Base-by-base conservation (phyloP, 2,329 filamentous ascomycete species). In the Trichophyton schoenleinii region DNA sequence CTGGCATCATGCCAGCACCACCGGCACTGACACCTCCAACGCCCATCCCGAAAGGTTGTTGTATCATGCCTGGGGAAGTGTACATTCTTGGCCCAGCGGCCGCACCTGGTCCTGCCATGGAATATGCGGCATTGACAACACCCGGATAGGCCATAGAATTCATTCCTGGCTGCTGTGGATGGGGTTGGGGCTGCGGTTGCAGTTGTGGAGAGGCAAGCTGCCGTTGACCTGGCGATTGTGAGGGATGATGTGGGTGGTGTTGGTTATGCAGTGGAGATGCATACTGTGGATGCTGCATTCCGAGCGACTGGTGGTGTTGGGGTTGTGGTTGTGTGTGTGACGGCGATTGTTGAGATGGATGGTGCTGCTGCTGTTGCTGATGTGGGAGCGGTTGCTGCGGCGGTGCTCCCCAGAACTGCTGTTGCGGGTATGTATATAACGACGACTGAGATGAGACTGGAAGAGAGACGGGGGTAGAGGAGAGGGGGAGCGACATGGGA, bases 401-500 rank as follows among this genome's bases (percentile, higher is more conserved):
- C 28, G 48, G 48, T 7, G 48, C 48, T 15, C 72, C 71, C 84
- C 84, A 87, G 79, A 87, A 84, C 68, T 83, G 83, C 61, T 81
- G 79, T 11, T 78, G 77, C 41, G 71, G 68, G 68, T 88, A 90
- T 67, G 81, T 86, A 64, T 74, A 77, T 38, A 71, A 66, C 25
- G 48, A 53, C 13, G 48, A 28, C 48, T 53, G 48, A 15, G 48
- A 53, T 22, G 48, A 53, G 4, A 53, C 48, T 31, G 72, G 61
- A 3, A 70, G 67, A 72, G 78, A 71, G 38, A 70, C 63, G 58
- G 76, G 78, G 5, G 80, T 75, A 52, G 83, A 78, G 59, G 79
- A 80, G 71, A 83, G 75, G 58, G 81, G 74, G 59, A 83, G 75
- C 63, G 81, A 83, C 49, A 87, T 85, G 65, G 87, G 83, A 67